A percentile compares a stretch with the other conserved stretches of the same genome.
These are phyloP conservation scores for Seiridium unicorne DNA, from an alignment of 2,329 filamentous ascomycete species.

Conservation along the genomic window DNA sequence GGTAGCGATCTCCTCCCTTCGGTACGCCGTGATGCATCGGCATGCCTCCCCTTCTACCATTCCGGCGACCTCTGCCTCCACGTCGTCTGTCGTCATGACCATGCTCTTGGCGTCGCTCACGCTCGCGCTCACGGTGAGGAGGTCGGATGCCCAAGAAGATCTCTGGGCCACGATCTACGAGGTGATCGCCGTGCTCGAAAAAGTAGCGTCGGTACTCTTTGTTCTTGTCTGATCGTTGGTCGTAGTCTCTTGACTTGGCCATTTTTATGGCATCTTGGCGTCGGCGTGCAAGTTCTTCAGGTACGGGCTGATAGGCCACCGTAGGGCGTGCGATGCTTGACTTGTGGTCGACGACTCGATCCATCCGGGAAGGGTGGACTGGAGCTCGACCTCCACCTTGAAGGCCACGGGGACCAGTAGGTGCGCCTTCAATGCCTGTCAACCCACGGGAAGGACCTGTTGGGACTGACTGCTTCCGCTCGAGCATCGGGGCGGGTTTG, in stretches of 20 bases:
- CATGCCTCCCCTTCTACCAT: conserved; percentile 13
- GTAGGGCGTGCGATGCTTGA: conserved; percentile 40
- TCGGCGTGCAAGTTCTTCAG: conserved; percentile 59
- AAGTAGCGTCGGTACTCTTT: conserved; percentile 67
- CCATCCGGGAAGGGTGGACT: conserved; percentile 17
- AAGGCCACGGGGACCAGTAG: conserved; percentile 37
- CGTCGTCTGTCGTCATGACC: conserved; percentile 30
- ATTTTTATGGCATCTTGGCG: conserved; percentile 59
- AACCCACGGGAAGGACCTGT: conserved; percentile 27
- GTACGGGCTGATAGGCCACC: conserved; percentile 55
- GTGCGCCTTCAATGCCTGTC: conserved; percentile 29
- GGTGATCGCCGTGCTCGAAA: conserved; percentile 63
- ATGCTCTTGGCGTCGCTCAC: conserved; percentile 35
- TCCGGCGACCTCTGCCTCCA: conserved; percentile 20
- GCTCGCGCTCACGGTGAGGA: conserved; percentile 52
- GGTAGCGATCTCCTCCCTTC: conserved; percentile 30
- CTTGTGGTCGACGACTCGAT: conserved; percentile 16
- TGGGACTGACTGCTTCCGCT: conserved; percentile 23
- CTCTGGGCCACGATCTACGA: conserved; percentile 73
- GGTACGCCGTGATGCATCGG: conserved; percentile 28
- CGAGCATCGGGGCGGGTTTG: conserved; percentile 13
- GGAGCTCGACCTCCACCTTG: conserved; percentile 25
- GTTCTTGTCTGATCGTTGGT: conserved; percentile 37
- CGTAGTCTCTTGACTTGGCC: conserved; percentile 41
- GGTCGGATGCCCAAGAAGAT: conserved; percentile 64